phyloP scores from a whole-genome alignment of 495 filamentous ascomycete genomes.

The Talaromyces nanjingensis region DNA sequence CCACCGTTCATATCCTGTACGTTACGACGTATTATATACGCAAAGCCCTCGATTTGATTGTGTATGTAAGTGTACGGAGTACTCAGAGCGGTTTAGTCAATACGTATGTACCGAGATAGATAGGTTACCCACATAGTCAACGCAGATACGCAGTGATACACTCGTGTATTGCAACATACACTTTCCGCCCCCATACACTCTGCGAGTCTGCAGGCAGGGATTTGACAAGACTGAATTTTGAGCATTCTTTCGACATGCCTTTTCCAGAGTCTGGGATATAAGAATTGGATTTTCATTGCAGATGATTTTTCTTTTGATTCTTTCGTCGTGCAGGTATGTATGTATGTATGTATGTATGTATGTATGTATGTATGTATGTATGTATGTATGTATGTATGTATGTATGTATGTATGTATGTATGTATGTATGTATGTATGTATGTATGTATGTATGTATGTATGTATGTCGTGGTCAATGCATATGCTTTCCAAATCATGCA shows the following conservation, averaged over 20 bases:
- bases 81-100: neutral
- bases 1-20: neutral
- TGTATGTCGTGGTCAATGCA: neutral
- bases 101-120: neutral
- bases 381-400: too few relatives aligned
- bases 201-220: neutral
- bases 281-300: neutral
- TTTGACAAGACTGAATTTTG: neutral
- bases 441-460: too few relatives aligned
- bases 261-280: neutral
- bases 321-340: neutral
- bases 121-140: neutral
- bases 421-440: too few relatives aligned
- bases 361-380: too few relatives aligned
- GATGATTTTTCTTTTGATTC: neutral
- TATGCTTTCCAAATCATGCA: neutral
- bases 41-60: neutral
- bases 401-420: too few relatives aligned
- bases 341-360: too few relatives aligned
- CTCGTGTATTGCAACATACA: neutral
- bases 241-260: neutral
- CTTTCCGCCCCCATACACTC: neutral
- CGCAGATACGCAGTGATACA: neutral
- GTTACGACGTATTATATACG: neutral
- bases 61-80: neutral